Base-by-base conservation (phyloP, 768 basidiomycete species). In the Leucocoprinus leucothites region DNA sequence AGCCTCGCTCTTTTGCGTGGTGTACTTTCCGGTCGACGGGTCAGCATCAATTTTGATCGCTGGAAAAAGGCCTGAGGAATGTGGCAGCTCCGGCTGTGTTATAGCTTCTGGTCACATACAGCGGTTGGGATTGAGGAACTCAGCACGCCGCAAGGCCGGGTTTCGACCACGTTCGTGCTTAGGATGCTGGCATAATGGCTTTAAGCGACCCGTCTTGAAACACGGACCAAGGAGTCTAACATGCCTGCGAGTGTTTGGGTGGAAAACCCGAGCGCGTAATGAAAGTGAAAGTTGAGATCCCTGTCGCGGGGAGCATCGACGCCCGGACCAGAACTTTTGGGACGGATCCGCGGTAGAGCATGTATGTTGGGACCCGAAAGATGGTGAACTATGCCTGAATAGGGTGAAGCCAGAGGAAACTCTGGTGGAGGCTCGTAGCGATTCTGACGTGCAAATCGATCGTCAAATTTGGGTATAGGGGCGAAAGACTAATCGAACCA, bases 361-460 rank as follows among this genome's bases (percentile, higher is more conserved):
- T 82, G 80, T 77, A 84, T 85, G 86, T 82, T 87, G 82, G 84
- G 86, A 87, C 85, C 86, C 84, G 85, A 87, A 88, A 87, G 85
- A 87, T 87, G 85, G 85, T 87, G 86, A 87, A 87, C 84, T 87
- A 87, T 88, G 85, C 72, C 72, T 87, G 86, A 85, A 83, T 85
- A 88, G 85, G 86, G 86, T 79, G 84, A 88, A 89, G 88, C 87
- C 88, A 90, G 87, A 87, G 89, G 87, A 90, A 90, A 91, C 89
- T 87, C 87, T 89, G 88, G 86, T 90, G 87, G 87, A 89, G 86
- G 88, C 85, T 87, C 84, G 85, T 87, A 90, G 89, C 87, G 84
- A 86, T 91, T 89, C 89, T 91, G 89, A 89, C 86, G 85, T 90
- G 89, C 89, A 91, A 90, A 90, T 90, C 87, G 85, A 89, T 90